A percentile compares a stretch with the other conserved stretches of the same genome.
Conservation (phyloP, 176 grass and related monocot genomes). For the Eleusine indica region DNA sequence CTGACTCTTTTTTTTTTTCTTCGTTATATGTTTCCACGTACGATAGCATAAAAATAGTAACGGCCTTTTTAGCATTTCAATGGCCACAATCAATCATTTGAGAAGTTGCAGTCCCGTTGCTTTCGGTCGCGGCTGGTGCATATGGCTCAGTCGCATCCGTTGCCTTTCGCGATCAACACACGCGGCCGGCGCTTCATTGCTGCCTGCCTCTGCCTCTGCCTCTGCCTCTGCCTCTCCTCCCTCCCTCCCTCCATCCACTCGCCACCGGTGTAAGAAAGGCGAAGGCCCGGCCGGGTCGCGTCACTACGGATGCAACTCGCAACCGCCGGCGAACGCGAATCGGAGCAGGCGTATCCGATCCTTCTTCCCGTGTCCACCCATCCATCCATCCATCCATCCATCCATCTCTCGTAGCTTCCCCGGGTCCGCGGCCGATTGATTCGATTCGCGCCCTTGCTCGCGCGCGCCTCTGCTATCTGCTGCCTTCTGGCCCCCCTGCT, state of each 20-base stretch:
- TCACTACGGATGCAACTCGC: not conserved
- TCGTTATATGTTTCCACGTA: too few relatives aligned
- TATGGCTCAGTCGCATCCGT: not conserved
- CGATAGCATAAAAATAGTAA: too few relatives aligned
- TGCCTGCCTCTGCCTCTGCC: not conserved
- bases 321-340: too few relatives aligned
- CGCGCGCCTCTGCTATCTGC: too few relatives aligned
- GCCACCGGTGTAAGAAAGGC: not conserved
- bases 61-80: too few relatives aligned
- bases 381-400: not conserved
- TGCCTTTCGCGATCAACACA: constrained; percentile 16
- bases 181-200: not conserved
- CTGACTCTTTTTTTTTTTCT: too few relatives aligned
- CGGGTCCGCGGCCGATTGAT: not conserved
- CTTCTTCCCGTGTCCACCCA: not conserved
- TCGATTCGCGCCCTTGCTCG: not conserved
- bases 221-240: not conserved
- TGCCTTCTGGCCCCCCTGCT: not conserved
- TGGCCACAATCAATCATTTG: not conserved
- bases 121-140: not conserved
- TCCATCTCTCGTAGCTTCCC: not conserved
- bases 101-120: not conserved
- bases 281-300: not conserved
- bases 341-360: not conserved
- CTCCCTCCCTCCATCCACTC: too few relatives aligned